Evolutionary conservation across 495 filamentous ascomycete species (phyloP).

Genomic region (Trichoderma asperelloides): DNA sequence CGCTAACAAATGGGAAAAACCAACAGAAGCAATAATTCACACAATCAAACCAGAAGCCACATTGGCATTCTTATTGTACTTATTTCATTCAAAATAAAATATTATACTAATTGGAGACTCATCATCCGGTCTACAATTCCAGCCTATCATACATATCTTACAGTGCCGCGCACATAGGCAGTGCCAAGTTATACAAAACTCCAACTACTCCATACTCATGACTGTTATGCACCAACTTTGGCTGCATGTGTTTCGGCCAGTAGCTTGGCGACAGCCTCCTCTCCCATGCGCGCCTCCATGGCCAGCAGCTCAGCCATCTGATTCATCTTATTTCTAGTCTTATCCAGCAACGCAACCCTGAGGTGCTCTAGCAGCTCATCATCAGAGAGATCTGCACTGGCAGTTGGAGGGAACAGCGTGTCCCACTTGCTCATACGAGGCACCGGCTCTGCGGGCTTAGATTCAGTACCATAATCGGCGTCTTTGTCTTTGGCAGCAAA

Average conservation of each 20-base stretch:
- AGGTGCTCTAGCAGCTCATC: neutral
- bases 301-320: neutral
- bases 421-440: conserved; percentile 12
- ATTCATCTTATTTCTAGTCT: neutral
- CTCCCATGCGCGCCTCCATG: conserved; percentile 9
- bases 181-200: neutral
- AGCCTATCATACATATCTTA: neutral
- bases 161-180: neutral
- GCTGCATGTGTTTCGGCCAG: neutral
- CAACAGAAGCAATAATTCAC: too few species aligned
- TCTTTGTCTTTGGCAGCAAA: conserved; percentile 53
- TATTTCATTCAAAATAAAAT: too few species aligned
- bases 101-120: neutral
- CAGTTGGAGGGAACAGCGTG: conserved; percentile 27
- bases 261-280: neutral
- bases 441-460: neutral
- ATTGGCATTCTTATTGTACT: too few species aligned
- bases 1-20: too few species aligned
- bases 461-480: conserved; percentile 50
- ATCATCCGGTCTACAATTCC: neutral
- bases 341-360: conserved; percentile 2
- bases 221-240: neutral
- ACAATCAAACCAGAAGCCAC: too few species aligned
- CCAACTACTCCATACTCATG: neutral
- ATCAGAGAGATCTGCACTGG: conserved; percentile 13